These are phyloP conservation scores for Solioccasus polychromus DNA, from an alignment of 768 basidiomycete genomes.

Conservation along the genomic window DNA sequence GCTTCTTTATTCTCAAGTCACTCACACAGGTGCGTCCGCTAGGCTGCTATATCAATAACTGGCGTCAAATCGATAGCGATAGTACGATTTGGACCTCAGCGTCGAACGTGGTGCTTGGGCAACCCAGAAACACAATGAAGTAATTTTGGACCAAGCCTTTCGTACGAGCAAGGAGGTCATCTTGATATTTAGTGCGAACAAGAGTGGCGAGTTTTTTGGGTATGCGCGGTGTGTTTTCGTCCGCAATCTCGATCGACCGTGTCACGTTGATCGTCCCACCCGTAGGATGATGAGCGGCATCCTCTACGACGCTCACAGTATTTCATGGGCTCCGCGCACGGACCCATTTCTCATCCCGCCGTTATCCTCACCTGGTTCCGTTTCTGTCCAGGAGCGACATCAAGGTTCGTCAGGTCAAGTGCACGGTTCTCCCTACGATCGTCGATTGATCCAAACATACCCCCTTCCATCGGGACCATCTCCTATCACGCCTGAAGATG, in stretches of 20 bases:
- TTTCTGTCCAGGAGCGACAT: conserved; percentile 10
- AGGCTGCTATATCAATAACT: not conserved
- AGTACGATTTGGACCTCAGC: conserved; percentile 80
- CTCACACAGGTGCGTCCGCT: conserved; percentile 60
- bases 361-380: conserved; percentile 27
- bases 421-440: conserved; percentile 38
- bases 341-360: conserved; percentile 30
- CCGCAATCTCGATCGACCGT: conserved; percentile 11
- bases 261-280: conserved; percentile 1
- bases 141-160: conserved; percentile 86
- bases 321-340: conserved; percentile 56
- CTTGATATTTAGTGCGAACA: conserved; percentile 91
- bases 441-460: conserved; percentile 42
- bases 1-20: conserved; percentile 94
- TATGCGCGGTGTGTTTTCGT: conserved; percentile 67
- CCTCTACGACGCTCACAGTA: conserved; percentile 43
- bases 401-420: conserved; percentile 6
- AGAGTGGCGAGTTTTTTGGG: conserved; percentile 92
- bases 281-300: conserved; percentile 67
- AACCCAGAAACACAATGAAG: conserved; percentile 91
- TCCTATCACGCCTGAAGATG: no score
- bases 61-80: not conserved
- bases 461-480: no score
- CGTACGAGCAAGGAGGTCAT: conserved; percentile 88
- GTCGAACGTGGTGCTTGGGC: conserved; percentile 82